Evolutionary conservation across 2,329 filamentous ascomycete species (phyloP).

Genomic region (Colletotrichum limetticola): DNA sequence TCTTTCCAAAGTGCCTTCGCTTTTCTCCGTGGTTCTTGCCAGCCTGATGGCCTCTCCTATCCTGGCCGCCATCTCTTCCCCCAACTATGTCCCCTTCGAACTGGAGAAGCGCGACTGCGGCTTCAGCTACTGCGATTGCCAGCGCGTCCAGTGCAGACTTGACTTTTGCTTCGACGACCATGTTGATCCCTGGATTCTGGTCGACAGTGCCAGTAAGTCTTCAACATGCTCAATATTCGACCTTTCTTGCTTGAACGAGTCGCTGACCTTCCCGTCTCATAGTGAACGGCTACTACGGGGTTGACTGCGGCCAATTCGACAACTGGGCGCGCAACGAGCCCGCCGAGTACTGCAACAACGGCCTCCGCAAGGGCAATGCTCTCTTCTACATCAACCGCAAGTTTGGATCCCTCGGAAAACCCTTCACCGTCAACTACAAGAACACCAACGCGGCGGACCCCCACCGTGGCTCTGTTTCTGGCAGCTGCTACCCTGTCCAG

Average conservation of each 20-base stretch:
- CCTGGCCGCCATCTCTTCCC: constrained; percentile 7
- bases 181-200: constrained; percentile 12
- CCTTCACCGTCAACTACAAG: background rate
- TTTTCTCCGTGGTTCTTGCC: background rate
- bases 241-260: too few species aligned
- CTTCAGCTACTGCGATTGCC: constrained; percentile 5
- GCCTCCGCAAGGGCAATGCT: constrained; percentile 1
- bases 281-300: constrained; percentile 13
- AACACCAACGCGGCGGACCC: constrained; percentile 5
- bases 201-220: constrained; percentile 7
- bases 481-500: background rate
- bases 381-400: constrained; percentile 19
- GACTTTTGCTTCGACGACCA: constrained; percentile 19
- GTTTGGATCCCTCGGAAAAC: background rate
- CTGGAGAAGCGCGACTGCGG: constrained; percentile 10
- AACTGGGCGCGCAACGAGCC: constrained; percentile 7
- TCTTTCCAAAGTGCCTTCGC: background rate
- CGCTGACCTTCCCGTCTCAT: background rate
- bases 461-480: constrained; percentile 2
- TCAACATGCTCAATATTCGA: background rate
- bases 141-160: background rate
- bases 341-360: constrained; percentile 7
- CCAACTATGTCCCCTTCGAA: background rate
- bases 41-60: background rate
- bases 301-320: constrained; percentile 16